Percentiles rank a stretch among this genome's conserved stretches.
Conservation (phyloP, 2,329 filamentous ascomycete genomes). For the Pseudogymnoascus verrucosus region DNA sequence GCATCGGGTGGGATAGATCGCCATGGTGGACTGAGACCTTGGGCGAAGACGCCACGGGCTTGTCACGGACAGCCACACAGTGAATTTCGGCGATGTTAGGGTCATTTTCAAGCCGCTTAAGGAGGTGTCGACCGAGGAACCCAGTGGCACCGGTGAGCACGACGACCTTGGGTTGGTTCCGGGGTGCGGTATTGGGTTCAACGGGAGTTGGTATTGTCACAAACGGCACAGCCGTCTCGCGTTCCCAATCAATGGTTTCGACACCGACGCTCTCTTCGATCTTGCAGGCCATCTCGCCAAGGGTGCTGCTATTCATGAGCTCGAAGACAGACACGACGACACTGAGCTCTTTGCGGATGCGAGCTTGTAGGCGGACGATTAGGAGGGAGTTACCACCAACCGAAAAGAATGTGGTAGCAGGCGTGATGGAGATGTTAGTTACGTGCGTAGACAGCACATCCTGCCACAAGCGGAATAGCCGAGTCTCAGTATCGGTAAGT, state of each 20-base stretch:
- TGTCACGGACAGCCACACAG: not conserved
- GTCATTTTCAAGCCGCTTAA: not conserved
- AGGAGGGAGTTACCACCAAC: constrained; percentile 31
- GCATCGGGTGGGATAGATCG: constrained; percentile 25
- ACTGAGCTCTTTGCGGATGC: constrained; percentile 21
- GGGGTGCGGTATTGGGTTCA: not conserved
- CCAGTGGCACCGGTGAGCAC: not conserved
- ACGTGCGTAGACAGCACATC: constrained; percentile 5
- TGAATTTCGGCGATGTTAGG: not conserved
- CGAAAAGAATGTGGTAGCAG: constrained; percentile 27
- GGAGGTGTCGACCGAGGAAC: not conserved
- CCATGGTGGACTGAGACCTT: not conserved
- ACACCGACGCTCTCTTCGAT: constrained; percentile 8
- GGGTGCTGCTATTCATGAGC: constrained; percentile 20
- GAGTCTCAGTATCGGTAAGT: not conserved
- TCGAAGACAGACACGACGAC: constrained; percentile 18
- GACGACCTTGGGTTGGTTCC: constrained; percentile 11
- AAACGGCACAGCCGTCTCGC: constrained; percentile 13
- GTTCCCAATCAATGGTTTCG: constrained; percentile 15
- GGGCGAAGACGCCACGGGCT: not conserved
- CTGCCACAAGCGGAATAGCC: constrained; percentile 17
- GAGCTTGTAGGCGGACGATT: constrained; percentile 24
- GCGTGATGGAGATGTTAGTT: constrained; percentile 6
- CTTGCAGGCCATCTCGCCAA: constrained; percentile 17
- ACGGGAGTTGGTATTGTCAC: not conserved